Percentiles rank a stretch among this genome's conserved stretches.
These are phyloP conservation scores for Pleoardoris graminearum DNA, from an alignment of 2,329 filamentous ascomycete genomes.

Conservation along the genomic window DNA sequence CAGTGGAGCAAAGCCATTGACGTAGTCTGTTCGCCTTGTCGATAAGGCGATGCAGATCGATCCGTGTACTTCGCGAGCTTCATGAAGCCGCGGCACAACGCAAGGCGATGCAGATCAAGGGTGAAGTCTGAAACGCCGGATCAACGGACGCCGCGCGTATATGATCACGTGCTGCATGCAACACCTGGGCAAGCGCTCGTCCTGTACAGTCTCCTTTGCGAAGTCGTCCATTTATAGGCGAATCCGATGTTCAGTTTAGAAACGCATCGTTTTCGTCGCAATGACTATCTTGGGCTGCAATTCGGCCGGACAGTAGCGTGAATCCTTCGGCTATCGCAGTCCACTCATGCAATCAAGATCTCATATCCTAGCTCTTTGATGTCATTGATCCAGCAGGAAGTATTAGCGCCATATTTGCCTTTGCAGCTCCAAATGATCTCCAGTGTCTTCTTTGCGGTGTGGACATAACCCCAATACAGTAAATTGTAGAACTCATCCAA, in stretches of 20 bases:
- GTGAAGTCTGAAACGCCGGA: constrained; percentile 15
- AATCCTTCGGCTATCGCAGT: neutral
- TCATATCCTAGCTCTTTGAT: constrained; percentile 39
- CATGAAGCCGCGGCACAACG: no score
- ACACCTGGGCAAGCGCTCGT: neutral
- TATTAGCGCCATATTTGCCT: constrained; percentile 28
- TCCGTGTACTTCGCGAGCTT: no score
- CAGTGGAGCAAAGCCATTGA: no score
- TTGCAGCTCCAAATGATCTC: constrained; percentile 41
- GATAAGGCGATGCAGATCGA: constrained; percentile 19
- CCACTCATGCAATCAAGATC: constrained; percentile 37
- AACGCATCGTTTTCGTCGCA: no score
- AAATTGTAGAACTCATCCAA: constrained; percentile 38
- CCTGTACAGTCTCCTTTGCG: neutral
- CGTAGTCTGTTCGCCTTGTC: constrained; percentile 10
- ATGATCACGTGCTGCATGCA: constrained; percentile 7
- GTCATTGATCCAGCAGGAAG: constrained; percentile 39
- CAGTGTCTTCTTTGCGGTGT: constrained; percentile 40
- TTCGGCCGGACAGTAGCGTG: no score
- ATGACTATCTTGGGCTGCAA: no score
- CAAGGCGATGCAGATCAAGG: constrained; percentile 20
- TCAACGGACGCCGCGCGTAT: neutral
- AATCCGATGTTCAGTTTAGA: no score
- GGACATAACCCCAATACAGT: constrained; percentile 46
- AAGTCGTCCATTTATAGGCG: neutral